Evolutionary conservation across 352 stramenopile species (phyloP), one percentile per base, ranked within the genome.

Genomic region (Thraustochytrium sp.): DNA sequence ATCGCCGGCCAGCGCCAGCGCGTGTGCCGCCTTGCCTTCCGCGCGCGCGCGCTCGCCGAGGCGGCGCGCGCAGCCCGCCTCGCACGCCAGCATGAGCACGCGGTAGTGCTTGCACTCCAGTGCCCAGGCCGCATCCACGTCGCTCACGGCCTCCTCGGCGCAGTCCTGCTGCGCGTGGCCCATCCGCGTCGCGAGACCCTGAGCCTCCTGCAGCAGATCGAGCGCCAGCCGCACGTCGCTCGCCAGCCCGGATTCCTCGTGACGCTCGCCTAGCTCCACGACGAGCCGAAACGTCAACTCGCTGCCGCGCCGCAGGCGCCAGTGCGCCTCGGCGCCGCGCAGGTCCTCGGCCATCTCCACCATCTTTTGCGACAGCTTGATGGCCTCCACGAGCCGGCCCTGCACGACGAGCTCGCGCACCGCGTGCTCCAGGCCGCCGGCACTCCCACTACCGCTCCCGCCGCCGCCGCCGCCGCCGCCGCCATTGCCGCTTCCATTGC

Each of bases 351-450:
- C 59, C 59, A 49, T 72, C 40, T 72, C 59, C 2, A 72, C 59
- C 59, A 72, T 72, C 26, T 72, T 72, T 29, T 72, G 59, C 21
- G 59, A 72, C 26, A 72, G 59, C 40, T 72, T 72, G 40, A 72
- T 72, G 9, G 59, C 59, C 36, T 72, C 59, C 59, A 72, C 59
- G 36, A 72, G 59, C 11, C 59, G 59, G 40, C 59, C 59, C 59
- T 72, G 26, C 36, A 49, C 40, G 11, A 72, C 59, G 11, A 72
- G 59, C 13, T 72, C 59, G 16, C 59, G 29, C 8, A 72, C 59
- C 16, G 59, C 46, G 16, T 72, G 59, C 40, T 72, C 59, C 16
- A 72, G 59, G 59, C 59, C 59, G 9, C 59, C 59, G 16, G 59
- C 13, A 3, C 59, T 46, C 21, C n/a, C n/a, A n/a, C n/a, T n/a